Percentiles rank a stretch among this genome's conserved stretches.
Evolutionary conservation across 2,329 filamentous ascomycete species (phyloP).

Genomic region (Phaeomoniella chlamydospora): DNA sequence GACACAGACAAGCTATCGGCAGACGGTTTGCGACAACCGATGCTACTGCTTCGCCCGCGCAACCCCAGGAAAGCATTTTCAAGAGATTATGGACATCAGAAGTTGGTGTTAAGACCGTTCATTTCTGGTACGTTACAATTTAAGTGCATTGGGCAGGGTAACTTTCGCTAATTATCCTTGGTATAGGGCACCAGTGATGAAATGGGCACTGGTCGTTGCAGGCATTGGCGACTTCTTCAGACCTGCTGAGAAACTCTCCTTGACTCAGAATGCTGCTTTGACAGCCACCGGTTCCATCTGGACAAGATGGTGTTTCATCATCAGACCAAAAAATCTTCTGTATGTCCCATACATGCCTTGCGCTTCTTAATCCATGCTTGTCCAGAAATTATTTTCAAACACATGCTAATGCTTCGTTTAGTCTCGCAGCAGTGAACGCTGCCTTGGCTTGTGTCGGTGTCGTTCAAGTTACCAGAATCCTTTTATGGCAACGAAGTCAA

Average conservation of each 20-base stretch:
- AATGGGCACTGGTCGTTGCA: slow-evolving; percentile 86
- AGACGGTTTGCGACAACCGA: slow-evolving; percentile 61
- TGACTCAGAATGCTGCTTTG: slow-evolving; percentile 83
- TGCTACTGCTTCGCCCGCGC: slow-evolving; percentile 27
- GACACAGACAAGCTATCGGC: slow-evolving; percentile 31
- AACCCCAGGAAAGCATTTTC: slow-evolving; percentile 35
- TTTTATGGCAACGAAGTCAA: slow-evolving; percentile 46
- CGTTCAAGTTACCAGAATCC: slow-evolving; percentile 67
- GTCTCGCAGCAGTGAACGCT: slow-evolving; percentile 92
- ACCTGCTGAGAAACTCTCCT: slow-evolving; percentile 80
- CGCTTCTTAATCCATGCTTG: no score
- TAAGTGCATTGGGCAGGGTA: no score
- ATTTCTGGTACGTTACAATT: slow-evolving; percentile 64
- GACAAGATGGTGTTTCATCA: slow-evolving; percentile 98
- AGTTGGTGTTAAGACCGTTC: slow-evolving; percentile 78
- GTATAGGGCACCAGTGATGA: slow-evolving; percentile 87
- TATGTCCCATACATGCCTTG: no score
- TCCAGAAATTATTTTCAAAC: no score
- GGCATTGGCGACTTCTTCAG: slow-evolving; percentile 85
- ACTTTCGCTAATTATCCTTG: no score
- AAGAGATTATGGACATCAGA: slow-evolving; percentile 74
- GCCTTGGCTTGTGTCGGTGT: slow-evolving; percentile 83
- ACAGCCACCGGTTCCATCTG: slow-evolving; percentile 89
- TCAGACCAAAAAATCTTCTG: slow-evolving; percentile 86
- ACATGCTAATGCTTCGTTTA: no score